These are phyloP conservation scores for Musa schizocarpa DNA, from an alignment of 176 grass and related monocot species.

Conservation along the genomic window DNA sequence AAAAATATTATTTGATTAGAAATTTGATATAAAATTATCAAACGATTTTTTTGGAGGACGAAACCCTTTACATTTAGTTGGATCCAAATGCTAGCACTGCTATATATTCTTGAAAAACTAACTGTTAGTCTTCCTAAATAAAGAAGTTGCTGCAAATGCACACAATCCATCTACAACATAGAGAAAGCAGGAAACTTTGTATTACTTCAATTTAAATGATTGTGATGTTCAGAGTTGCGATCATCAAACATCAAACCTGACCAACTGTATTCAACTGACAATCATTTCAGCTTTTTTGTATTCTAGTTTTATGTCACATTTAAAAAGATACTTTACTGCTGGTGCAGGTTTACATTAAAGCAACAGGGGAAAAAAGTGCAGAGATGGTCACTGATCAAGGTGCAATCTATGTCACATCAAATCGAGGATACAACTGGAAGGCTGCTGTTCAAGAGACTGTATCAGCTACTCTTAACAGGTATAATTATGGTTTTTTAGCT, in stretches of 20 bases:
- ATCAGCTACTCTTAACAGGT: slow-evolving; percentile 94
- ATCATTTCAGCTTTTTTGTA: background rate
- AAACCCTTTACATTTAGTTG: too few species aligned
- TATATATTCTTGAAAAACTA: too few species aligned
- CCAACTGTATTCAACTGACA: background rate
- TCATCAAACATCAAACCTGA: background rate
- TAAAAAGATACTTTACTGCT: background rate
- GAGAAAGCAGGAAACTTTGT: too few species aligned
- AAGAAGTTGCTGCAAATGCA: too few species aligned
- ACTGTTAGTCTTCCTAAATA: too few species aligned
- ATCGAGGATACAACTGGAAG: slow-evolving; percentile 98
- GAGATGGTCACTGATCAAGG: slow-evolving; percentile 97
- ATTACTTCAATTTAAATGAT: too few species aligned
- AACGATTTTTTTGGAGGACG: too few species aligned
- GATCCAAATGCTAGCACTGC: too few species aligned
- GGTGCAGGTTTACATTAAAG: slow-evolving; percentile 84
- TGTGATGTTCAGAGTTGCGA: background rate
- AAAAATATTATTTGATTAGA: too few species aligned
- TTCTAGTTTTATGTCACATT: background rate
- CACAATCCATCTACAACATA: too few species aligned
- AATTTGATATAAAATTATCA: too few species aligned
- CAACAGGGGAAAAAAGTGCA: slow-evolving; percentile 77
- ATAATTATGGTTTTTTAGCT: slow-evolving; percentile 3
- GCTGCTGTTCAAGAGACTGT: slow-evolving; percentile 96
- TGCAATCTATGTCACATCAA: slow-evolving; percentile 98